These are phyloP conservation scores for Huntiella savannae DNA, from an alignment of 2,329 filamentous ascomycete genomes.

Conservation along the genomic window DNA sequence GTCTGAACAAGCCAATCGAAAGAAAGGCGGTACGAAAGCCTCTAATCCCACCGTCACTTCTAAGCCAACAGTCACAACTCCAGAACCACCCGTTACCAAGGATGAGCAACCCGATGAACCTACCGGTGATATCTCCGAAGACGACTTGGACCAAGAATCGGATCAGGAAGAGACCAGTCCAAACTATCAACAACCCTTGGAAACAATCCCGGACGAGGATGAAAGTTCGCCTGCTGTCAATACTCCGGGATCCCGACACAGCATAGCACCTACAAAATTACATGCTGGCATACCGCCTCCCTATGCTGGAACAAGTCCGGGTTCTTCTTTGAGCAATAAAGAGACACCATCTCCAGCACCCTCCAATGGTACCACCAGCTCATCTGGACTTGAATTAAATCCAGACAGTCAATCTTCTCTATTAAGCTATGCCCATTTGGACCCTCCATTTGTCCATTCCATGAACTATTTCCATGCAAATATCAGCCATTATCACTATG, in stretches of 20 bases:
- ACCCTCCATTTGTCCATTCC: constrained; percentile 57
- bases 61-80: not conserved
- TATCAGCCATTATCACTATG: constrained; percentile 68
- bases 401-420: not conserved
- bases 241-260: constrained; percentile 14
- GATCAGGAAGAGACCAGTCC: too few species aligned
- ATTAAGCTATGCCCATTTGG: constrained; percentile 36
- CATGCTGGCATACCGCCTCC: constrained; percentile 12
- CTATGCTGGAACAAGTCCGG: constrained; percentile 20
- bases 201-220: constrained; percentile 36
- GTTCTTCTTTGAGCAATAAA: constrained; percentile 15
- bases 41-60: not conserved
- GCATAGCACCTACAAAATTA: constrained; percentile 12
- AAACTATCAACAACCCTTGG: constrained; percentile 17
- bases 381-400: constrained; percentile 3
- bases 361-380: constrained; percentile 6
- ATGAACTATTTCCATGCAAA: constrained; percentile 61
- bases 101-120: too few species aligned
- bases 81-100: not conserved
- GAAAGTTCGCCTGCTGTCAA: constrained; percentile 17
- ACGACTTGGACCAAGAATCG: too few species aligned
- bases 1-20: constrained; percentile 16
- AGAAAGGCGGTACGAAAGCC: constrained; percentile 16
- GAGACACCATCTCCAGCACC: constrained; percentile 6
- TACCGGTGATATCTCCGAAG: too few species aligned